Evolutionary conservation across 371 early-diverging fungal species (phyloP), one percentile per base, ranked within the genome.

Genomic region (Entomophthora muscae): DNA sequence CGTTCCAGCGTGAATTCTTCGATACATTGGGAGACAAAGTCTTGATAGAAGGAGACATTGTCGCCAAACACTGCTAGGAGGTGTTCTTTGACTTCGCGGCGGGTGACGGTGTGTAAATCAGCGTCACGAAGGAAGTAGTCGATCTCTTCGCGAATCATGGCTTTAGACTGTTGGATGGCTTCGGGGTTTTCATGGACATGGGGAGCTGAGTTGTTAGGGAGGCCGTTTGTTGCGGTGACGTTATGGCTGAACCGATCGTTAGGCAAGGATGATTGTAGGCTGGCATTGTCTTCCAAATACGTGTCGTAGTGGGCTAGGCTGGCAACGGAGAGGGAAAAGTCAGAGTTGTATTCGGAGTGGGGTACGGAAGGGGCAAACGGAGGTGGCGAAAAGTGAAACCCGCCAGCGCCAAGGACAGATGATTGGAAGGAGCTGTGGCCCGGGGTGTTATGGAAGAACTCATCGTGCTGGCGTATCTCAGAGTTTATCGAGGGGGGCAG

Each of bases 61-160:
- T 61, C 67, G 5, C 64, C 67, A 32, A 66, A 66, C 42, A 61
- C 52, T 12, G 51, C 66, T 1, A 66, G 53, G 26, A 66, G 53
- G 26, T 65, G 67, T 22, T 67, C 67, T 52, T 64, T 64, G n/a
- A 66, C 57, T 24, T 66, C 67, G 23, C 67, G 26, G 21, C 64
- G 53, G 21, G 67, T 66, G 22, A 66, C 42, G 17, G 67, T 31
- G 57, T 66, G 32, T 13, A 66, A 32, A 30, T 66, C 65, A 26
- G 67, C 67, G 3, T 64, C 67, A n/a, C 64, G 66, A 12, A 66
- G 26, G 28, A 66, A 58, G 53, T 63, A 64, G 30, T 59, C 52
- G 22, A 66, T 66, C 33, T 66, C 67, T n/a, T 61, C 67, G 7
- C 65, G 57, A n/a, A 66, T 63, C 58, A 63, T 42, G 23, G 12